These are phyloP conservation scores for Knoxia roxburghii DNA, from an alignment of 257 asterid genomes.

Conservation along the genomic window DNA sequence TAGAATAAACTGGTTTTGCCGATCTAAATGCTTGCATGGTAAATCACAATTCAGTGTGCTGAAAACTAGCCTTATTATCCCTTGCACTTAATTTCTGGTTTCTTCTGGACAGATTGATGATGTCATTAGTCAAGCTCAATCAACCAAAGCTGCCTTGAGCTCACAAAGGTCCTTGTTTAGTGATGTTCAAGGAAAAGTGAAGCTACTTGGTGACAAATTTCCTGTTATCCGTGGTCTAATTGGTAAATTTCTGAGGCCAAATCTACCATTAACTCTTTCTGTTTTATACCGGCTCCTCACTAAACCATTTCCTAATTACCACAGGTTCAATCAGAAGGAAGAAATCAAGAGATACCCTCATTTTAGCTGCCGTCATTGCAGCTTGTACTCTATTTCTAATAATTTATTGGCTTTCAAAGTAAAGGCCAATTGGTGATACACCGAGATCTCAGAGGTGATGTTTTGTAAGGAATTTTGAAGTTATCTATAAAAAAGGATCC, in stretches of 20 bases:
- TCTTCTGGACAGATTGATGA: conserved; percentile 62
- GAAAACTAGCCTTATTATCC: not conserved
- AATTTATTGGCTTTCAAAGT: conserved; percentile 95
- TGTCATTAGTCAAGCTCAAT: conserved; percentile 95
- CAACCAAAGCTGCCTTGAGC: conserved; percentile 77
- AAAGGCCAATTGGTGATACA: conserved; percentile 20
- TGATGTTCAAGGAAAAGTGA: conserved; percentile 91
- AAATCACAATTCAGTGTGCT: not conserved
- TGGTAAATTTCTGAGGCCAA: conserved; percentile 40
- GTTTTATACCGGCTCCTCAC: conserved; percentile 3
- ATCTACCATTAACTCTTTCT: not conserved
- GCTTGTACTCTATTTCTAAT: conserved; percentile 94
- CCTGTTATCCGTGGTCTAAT: conserved; percentile 84
- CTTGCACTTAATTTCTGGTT: conserved; percentile 5
- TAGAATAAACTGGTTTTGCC: not conserved
- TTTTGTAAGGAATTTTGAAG: conserved; percentile 24
- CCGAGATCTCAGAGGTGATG: conserved; percentile 15
- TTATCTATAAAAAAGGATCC: not conserved
- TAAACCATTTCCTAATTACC: conserved; percentile 17
- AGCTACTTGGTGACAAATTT: conserved; percentile 79
- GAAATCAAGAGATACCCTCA: conserved; percentile 87
- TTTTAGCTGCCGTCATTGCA: conserved; percentile 90
- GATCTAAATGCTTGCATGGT: not conserved
- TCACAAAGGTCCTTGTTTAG: conserved; percentile 87
- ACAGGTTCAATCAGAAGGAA: conserved; percentile 88